Percentiles rank a stretch among this genome's conserved stretches.
Conservation (phyloP, 164 flowering plant species). For the Chimonanthus praecox region DNA sequence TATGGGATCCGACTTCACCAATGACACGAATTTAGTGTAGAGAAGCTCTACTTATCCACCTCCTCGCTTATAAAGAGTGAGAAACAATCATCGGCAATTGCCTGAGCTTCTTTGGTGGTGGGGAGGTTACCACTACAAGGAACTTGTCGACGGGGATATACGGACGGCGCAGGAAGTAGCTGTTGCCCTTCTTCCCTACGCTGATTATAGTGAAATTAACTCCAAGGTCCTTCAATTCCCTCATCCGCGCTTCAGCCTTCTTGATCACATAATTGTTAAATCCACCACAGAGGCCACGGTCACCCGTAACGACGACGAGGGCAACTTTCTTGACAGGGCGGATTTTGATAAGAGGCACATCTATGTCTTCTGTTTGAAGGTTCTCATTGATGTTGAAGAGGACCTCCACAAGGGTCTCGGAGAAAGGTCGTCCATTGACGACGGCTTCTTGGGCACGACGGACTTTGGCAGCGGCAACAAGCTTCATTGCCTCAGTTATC, state of each 20-base stretch:
- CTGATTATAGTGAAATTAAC: slow-evolving; percentile 53
- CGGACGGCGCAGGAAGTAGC: slow-evolving; percentile 48
- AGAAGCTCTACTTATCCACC: slow-evolving; percentile 90
- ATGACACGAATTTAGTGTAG: slow-evolving; percentile 73
- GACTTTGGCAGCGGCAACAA: slow-evolving; percentile 77
- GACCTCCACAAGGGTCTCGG: slow-evolving; percentile 61
- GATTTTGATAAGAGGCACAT: slow-evolving; percentile 53
- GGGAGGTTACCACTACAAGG: slow-evolving; percentile 52
- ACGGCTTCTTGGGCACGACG: slow-evolving; percentile 93
- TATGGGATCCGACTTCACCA: slow-evolving; percentile 71
- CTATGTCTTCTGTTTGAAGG: slow-evolving; percentile 55
- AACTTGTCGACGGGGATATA: slow-evolving; percentile 46
- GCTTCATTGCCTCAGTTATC: slow-evolving; percentile 84
- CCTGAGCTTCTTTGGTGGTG: slow-evolving; percentile 84
- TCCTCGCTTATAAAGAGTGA: slow-evolving; percentile 80
- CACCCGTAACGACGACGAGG: slow-evolving; percentile 75
- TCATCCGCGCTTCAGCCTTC: slow-evolving; percentile 58
- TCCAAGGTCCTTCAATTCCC: slow-evolving; percentile 55
- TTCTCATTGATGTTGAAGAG: slow-evolving; percentile 56
- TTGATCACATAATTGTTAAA: slow-evolving; percentile 54
- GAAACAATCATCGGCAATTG: slow-evolving; percentile 74
- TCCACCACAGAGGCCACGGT: slow-evolving; percentile 86
- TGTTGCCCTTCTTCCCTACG: slow-evolving; percentile 80
- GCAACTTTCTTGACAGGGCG: slow-evolving; percentile 79
- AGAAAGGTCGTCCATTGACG: slow-evolving; percentile 69